A percentile compares a stretch with the other conserved stretches of the same genome.
These are phyloP conservation scores for Jacaranda mimosifolia DNA, from an alignment of 257 asterid species.

Conservation along the genomic window DNA sequence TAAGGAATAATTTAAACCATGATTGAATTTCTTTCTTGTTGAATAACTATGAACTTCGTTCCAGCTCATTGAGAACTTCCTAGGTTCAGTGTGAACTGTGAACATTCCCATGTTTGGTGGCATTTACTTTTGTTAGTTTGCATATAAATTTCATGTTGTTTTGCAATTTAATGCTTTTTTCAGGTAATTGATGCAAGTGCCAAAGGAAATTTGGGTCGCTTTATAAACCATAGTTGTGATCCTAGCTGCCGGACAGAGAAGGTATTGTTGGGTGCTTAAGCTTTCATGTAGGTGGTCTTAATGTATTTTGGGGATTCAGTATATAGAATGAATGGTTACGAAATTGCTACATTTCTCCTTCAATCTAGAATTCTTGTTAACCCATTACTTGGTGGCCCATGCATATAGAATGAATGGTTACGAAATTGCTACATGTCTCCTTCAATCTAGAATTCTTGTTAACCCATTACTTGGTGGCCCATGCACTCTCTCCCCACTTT, in stretches of 20 bases:
- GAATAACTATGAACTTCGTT: conserved; percentile 24
- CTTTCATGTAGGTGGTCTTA: conserved; percentile 20
- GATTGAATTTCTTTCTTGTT: background rate
- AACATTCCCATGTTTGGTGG: conserved; percentile 27
- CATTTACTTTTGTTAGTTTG: conserved; percentile 11
- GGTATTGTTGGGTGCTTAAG: conserved; percentile 54
- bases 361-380: conserved; percentile 5
- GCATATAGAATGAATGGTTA: too few species aligned
- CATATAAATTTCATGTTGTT: conserved; percentile 22
- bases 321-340: conserved; percentile 19
- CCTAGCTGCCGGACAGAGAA: conserved; percentile 97
- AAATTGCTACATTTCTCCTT: conserved; percentile 10
- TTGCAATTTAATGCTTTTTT: conserved; percentile 36
- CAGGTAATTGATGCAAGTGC: conserved; percentile 96
- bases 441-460: conserved; percentile 7
- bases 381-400: conserved; percentile 12
- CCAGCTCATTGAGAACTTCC: conserved; percentile 22
- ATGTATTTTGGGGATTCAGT: conserved; percentile 26
- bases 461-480: conserved; percentile 16
- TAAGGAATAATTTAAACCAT: background rate
- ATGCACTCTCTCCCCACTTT: background rate
- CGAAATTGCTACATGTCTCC: conserved; percentile 24
- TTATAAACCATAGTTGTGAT: conserved; percentile 91
- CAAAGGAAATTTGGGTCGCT: conserved; percentile 94
- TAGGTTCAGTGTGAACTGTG: conserved; percentile 16